A percentile compares a stretch with the other conserved stretches of the same genome.
phyloP scores from a whole-genome alignment of 805 yeast species.

The Candida boleticola region DNA sequence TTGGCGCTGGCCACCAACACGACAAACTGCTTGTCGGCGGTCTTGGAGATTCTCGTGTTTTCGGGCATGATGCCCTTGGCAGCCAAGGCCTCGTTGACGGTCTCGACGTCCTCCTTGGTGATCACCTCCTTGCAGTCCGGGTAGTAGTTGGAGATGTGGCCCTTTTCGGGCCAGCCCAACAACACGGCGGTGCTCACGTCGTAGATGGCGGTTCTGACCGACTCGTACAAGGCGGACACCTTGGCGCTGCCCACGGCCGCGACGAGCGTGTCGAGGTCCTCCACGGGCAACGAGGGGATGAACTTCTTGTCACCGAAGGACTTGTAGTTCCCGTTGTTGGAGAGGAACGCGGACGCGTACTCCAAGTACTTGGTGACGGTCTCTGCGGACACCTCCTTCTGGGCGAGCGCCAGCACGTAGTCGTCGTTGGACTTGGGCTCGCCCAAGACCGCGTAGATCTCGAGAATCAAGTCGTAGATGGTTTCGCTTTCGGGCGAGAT shows the following conservation, averaged over 20 bases:
- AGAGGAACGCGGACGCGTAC: conserved; percentile 71
- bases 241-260: conserved; percentile 35
- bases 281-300: conserved; percentile 58
- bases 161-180: conserved; percentile 76
- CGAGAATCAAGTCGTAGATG: conserved; percentile 67
- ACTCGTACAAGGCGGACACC: conserved; percentile 34
- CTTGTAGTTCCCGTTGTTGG: conserved; percentile 76
- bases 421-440: conserved; percentile 41
- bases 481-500: conserved; percentile 80
- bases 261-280: conserved; percentile 47
- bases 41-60: conserved; percentile 72
- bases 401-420: conserved; percentile 36
- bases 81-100: conserved; percentile 66
- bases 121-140: conserved; percentile 38
- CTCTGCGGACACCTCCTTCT: conserved; percentile 9
- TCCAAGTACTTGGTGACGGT: conserved; percentile 53
- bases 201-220: conserved; percentile 51
- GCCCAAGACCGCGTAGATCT: conserved; percentile 50
- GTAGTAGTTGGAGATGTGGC: conserved; percentile 76
- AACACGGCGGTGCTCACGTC: conserved; percentile 45
- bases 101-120: conserved; percentile 60
- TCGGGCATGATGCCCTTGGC: conserved; percentile 67
- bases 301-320: conserved; percentile 89
- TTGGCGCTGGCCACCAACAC: conserved; percentile 70
- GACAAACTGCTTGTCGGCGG: conserved; percentile 44